Conservation (phyloP, 257 asterid genomes). For the Plantago ovata region DNA sequence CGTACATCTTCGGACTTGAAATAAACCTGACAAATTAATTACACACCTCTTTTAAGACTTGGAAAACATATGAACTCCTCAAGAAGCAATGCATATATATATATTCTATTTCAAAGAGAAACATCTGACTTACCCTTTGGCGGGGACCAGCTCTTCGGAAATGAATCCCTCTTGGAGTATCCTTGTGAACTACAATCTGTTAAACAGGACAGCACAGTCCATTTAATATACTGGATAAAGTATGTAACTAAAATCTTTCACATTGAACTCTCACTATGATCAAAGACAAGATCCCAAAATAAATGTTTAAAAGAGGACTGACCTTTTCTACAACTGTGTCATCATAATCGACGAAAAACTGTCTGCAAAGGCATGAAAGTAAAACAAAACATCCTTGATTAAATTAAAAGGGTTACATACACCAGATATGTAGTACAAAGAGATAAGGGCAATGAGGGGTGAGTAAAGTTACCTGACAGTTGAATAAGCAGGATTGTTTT, state of each 20-base stretch:
- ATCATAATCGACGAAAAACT: slow-evolving; percentile 79
- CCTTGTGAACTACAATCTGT: slow-evolving; percentile 79
- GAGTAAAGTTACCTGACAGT: slow-evolving; percentile 58
- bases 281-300: neutral
- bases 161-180: slow-evolving; percentile 74
- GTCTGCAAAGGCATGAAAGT: slow-evolving; percentile 49
- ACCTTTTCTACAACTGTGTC: slow-evolving; percentile 84
- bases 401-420: neutral
- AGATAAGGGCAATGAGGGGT: neutral
- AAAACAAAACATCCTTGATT: slow-evolving; percentile 10
- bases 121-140: slow-evolving; percentile 47
- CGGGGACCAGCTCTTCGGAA: slow-evolving; percentile 98
- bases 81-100: neutral
- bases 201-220: neutral
- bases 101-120: neutral
- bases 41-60: neutral
- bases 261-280: neutral
- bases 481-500: slow-evolving; percentile 80
- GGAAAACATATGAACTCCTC: no score
- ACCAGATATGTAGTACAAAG: neutral
- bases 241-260: neutral
- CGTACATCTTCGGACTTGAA: slow-evolving; percentile 75
- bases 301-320: slow-evolving; percentile 18
- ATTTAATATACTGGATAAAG: neutral
- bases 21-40: slow-evolving; percentile 62